Percentiles rank a stretch among this genome's conserved stretches.
Conservation (phyloP, 371 early-diverging fungal species). For the Apophysomyces variabilis region DNA sequence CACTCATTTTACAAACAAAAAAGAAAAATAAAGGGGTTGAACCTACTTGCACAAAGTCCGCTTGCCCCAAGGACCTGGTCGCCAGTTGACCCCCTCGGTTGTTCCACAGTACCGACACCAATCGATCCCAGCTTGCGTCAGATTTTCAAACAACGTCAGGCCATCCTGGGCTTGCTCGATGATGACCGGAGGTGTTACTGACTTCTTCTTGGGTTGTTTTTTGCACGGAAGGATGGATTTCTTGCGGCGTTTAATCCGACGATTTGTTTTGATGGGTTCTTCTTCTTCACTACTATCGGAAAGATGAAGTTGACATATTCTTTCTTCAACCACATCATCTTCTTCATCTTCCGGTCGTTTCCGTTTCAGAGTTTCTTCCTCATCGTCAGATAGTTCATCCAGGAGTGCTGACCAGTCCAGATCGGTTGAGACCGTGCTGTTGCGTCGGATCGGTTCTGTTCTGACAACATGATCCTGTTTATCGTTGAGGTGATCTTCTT, state of each 20-base stretch:
- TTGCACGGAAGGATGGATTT: not conserved
- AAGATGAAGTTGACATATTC: constrained; percentile 3
- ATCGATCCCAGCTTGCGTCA: constrained; percentile 47
- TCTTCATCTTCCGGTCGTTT: constrained; percentile 7
- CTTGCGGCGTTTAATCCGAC: constrained; percentile 3
- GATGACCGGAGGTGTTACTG: not conserved
- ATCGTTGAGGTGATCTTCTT: constrained; percentile 5
- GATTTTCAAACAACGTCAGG: constrained; percentile 49
- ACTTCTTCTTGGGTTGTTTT: constrained; percentile 4
- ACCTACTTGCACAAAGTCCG: constrained; percentile 74
- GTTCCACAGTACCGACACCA: constrained; percentile 83
- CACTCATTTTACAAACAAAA: not conserved
- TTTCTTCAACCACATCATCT: constrained; percentile 2
- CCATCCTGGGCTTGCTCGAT: constrained; percentile 4
- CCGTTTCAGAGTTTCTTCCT: not conserved
- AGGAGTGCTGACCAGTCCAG: constrained; percentile 30
- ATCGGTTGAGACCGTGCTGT: constrained; percentile 18
- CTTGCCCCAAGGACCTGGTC: constrained; percentile 81
- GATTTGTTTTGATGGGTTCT: constrained; percentile 3
- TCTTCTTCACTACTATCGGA: constrained; percentile 8
- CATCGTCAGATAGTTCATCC: constrained; percentile 10
- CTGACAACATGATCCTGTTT: not conserved
- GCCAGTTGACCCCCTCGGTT: constrained; percentile 74
- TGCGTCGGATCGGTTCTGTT: constrained; percentile 1
- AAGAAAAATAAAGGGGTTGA: not conserved